Conservation (phyloP, 768 basidiomycete genomes). For the Mycena belliarum region DNA sequence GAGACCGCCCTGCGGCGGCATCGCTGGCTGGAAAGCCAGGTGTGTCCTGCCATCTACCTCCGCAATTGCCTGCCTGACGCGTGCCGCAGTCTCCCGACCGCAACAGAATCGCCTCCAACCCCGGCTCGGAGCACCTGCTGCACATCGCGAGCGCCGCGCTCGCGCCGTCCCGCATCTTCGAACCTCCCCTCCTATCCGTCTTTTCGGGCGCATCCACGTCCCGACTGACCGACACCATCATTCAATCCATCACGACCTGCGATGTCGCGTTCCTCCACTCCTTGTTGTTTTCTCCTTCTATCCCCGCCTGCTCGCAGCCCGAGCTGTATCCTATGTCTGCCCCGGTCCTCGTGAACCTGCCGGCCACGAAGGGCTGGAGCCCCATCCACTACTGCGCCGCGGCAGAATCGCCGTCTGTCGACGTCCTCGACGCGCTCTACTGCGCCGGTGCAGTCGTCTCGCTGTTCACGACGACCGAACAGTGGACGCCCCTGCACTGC, state of each 20-base stretch:
- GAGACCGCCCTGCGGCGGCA: constrained; percentile 64
- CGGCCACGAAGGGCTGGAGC: constrained; percentile 71
- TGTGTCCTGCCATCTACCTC: constrained; percentile 26
- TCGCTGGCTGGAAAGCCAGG: constrained; percentile 62
- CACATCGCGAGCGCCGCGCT: constrained; percentile 41
- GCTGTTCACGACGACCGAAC: constrained; percentile 63
- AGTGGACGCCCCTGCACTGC: constrained; percentile 70
- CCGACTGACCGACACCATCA: constrained; percentile 50
- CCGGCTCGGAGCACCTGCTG: constrained; percentile 39
- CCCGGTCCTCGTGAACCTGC: constrained; percentile 65
- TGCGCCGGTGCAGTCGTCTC: constrained; percentile 79
- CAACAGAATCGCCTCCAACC: constrained; percentile 18
- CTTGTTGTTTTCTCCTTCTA: constrained; percentile 52
- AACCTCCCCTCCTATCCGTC: constrained; percentile 40
- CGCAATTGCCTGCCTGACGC: constrained; percentile 26
- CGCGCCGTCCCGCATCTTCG: constrained; percentile 29
- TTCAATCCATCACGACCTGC: constrained; percentile 51
- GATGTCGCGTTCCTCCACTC: constrained; percentile 55
- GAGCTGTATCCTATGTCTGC: constrained; percentile 47
- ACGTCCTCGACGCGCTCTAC: constrained; percentile 70
- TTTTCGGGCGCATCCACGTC: constrained; percentile 45
- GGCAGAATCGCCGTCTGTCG: constrained; percentile 52
- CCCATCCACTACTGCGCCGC: constrained; percentile 71
- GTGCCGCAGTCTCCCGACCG: constrained; percentile 20
- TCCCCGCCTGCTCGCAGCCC: constrained; percentile 38